Evolutionary conservation across 148 eudicot species (phyloP).

Genomic region (Camellia granthamiana): DNA sequence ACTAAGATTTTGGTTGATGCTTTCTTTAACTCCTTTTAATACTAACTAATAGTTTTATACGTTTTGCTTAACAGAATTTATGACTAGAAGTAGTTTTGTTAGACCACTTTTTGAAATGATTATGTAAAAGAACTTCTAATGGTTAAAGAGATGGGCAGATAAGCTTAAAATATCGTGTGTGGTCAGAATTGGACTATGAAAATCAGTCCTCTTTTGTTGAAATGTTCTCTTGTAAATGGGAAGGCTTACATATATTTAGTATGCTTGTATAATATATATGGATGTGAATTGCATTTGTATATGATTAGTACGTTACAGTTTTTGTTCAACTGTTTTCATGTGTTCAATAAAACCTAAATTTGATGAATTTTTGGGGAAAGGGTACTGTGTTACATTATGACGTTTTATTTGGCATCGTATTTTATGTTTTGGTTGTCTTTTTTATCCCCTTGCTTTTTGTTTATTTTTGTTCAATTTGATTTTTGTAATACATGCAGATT

Average conservation of each 20-base stretch:
- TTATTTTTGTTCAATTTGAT: neutral
- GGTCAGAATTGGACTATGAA: neutral
- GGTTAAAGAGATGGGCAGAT: no score
- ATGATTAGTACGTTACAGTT: neutral
- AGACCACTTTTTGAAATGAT: no score
- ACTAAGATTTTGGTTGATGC: no score
- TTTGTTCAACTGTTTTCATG: neutral
- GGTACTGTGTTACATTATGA: neutral
- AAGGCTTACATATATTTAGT: neutral
- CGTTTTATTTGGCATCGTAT: neutral
- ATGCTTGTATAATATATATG: no score
- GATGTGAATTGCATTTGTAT: neutral
- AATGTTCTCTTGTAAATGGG: no score
- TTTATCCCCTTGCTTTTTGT: neutral
- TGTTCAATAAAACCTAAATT: neutral
- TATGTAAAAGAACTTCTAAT: no score
- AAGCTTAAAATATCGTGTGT: no score
- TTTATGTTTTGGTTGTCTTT: neutral
- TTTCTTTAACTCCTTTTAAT: no score
- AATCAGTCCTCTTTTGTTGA: neutral
- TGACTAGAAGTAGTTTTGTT: no score
- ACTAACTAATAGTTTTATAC: no score
- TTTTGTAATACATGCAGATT: slow-evolving; percentile 40
- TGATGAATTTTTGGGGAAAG: neutral
- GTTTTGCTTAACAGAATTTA: no score